Conservation (phyloP, 2,329 filamentous ascomycete species). For the Aspergillus unguis region DNA sequence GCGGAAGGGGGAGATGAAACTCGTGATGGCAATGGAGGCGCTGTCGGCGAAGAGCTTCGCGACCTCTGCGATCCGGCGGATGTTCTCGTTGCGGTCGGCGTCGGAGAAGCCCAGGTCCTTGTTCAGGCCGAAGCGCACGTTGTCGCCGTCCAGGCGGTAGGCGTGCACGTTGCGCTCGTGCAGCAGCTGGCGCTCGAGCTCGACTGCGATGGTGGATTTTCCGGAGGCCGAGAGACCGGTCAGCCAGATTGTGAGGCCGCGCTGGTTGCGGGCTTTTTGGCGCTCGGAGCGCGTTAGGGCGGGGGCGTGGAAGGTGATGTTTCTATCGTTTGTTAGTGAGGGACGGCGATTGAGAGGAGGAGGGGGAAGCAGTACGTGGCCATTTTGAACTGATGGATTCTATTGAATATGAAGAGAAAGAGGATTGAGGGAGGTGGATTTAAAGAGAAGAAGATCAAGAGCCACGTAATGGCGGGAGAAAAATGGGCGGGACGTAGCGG, state of each 20-base stretch:
- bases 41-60: conserved; percentile 95
- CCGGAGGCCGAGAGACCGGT: conserved; percentile 94
- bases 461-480: neutral
- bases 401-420: too few relatives aligned
- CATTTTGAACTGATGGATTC: conserved; percentile 24
- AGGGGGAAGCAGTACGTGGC: conserved; percentile 33
- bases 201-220: conserved; percentile 95
- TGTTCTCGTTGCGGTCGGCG: conserved; percentile 94
- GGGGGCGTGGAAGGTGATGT: conserved; percentile 47
- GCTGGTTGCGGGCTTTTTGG: conserved; percentile 64
- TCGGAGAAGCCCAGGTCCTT: conserved; percentile 95
- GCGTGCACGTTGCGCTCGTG: conserved; percentile 67
- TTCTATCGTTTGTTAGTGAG: conserved; percentile 25
- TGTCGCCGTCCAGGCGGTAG: conserved; percentile 96
- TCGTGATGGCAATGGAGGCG: conserved; percentile 82
- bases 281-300: conserved; percentile 43
- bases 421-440: neutral
- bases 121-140: conserved; percentile 96
- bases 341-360: neutral
- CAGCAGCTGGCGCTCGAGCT: conserved; percentile 93
- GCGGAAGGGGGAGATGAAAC: conserved; percentile 94
- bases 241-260: conserved; percentile 94
- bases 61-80: conserved; percentile 92
- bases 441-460: conserved; percentile 6
- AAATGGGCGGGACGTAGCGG: neutral